phyloP scores from a whole-genome alignment of 1,139 yeast species.

The Pneumocystis oryctolagi region DNA sequence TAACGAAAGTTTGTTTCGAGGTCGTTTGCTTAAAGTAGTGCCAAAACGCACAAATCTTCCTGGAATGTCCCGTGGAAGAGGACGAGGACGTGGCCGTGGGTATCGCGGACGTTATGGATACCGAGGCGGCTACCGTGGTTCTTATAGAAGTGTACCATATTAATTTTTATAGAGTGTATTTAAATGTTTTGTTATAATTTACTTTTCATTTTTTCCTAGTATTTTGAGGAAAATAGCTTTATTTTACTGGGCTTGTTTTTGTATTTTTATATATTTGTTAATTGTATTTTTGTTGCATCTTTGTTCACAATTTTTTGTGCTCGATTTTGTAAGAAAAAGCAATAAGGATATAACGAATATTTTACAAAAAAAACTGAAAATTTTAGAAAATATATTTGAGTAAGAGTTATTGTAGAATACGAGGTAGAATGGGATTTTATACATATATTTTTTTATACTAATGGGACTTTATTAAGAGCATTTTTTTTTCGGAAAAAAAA shows the following conservation, averaged over 20 bases:
- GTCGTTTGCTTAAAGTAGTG: constrained; percentile 52
- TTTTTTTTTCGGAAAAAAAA: neutral
- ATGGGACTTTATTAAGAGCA: neutral
- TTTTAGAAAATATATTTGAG: neutral
- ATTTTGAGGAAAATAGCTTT: neutral
- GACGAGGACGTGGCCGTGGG: constrained; percentile 36
- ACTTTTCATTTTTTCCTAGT: neutral
- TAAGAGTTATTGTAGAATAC: neutral
- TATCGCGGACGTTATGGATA: constrained; percentile 23
- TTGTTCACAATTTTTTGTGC: neutral
- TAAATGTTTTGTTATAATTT: neutral
- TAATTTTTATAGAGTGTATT: neutral
- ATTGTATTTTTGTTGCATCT: too few species aligned
- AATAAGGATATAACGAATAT: neutral
- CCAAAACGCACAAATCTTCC: constrained; percentile 74
- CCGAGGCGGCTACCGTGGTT: constrained; percentile 9
- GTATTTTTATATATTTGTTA: neutral
- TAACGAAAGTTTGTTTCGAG: constrained; percentile 52
- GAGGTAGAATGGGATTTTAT: too few species aligned
- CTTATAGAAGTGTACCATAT: neutral
- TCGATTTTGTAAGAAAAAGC: neutral
- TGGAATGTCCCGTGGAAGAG: constrained; percentile 34
- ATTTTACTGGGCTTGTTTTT: neutral
- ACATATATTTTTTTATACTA: neutral
- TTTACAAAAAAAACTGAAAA: too few species aligned